Conservation (phyloP, 1,284 basidiomycete genomes). For the Malassezia obtusa region DNA sequence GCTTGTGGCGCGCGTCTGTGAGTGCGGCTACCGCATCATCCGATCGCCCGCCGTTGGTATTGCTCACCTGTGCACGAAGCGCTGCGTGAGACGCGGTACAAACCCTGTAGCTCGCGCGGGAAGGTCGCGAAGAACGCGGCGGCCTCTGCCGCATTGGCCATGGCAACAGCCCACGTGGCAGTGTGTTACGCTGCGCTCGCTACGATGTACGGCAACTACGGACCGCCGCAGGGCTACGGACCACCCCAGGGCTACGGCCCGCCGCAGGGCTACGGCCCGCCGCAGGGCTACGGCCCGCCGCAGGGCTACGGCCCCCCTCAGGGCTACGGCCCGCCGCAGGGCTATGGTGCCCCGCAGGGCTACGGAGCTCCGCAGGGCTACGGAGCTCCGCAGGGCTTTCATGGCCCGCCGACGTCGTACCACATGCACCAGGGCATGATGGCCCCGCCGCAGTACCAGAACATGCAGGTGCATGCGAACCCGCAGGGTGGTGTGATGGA, state of each 20-base stretch:
- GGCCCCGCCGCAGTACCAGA: slow-evolving; percentile 36
- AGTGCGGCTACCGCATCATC: slow-evolving; percentile 1
- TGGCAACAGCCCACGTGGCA: background rate
- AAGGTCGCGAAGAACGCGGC: slow-evolving; percentile 10
- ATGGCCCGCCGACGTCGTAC: slow-evolving; percentile 26
- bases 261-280: too few species aligned
- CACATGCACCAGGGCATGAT: slow-evolving; percentile 19
- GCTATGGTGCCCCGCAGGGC: background rate
- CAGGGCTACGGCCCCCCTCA: slow-evolving; percentile 30
- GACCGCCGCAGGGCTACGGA: slow-evolving; percentile 16
- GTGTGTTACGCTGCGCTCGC: background rate
- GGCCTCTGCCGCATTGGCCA: slow-evolving; percentile 9
- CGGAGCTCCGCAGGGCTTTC: slow-evolving; percentile 18
- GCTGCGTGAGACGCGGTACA: background rate
- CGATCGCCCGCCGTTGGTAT: background rate
- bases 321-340: background rate
- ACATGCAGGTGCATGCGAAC: slow-evolving; percentile 25
- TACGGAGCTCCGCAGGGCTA: slow-evolving; percentile 23
- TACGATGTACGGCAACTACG: background rate
- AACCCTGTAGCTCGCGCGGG: slow-evolving; percentile 4
- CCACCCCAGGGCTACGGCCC: slow-evolving; percentile 13
- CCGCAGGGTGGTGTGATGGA: slow-evolving; percentile 38
- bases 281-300: slow-evolving; percentile 19
- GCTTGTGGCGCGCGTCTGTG: slow-evolving; percentile 6
- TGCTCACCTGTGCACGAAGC: background rate